These are phyloP conservation scores for Naegleria fowleri DNA, from an alignment of 208 protist genomes.

Conservation along the genomic window DNA sequence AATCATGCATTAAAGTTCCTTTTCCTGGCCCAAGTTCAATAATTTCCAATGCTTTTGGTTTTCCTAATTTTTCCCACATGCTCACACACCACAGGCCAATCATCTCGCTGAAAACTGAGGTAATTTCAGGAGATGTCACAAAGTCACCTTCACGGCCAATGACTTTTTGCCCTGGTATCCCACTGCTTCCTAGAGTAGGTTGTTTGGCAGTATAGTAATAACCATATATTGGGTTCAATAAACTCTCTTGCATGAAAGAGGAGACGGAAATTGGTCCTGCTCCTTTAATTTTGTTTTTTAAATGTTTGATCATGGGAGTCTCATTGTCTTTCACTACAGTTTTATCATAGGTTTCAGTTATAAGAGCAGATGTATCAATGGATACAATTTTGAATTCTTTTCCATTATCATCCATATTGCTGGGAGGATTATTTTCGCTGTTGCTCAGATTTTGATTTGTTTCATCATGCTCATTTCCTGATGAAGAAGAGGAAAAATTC, in stretches of 20 bases:
- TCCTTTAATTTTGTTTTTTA: constrained; percentile 15
- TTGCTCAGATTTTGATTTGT: background rate
- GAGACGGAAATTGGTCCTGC: constrained; percentile 9
- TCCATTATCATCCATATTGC: background rate
- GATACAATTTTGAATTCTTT: background rate
- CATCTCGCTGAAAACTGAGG: constrained; percentile 28
- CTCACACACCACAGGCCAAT: constrained; percentile 11
- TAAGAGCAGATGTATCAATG: background rate
- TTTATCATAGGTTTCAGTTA: background rate
- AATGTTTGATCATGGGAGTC: background rate
- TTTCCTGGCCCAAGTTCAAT: constrained; percentile 34
- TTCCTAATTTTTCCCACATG: constrained; percentile 7
- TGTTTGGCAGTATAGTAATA: constrained; percentile 27
- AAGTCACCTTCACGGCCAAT: constrained; percentile 32
- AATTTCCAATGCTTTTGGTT: constrained; percentile 5
- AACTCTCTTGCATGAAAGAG: constrained; percentile 26
- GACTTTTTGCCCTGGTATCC: background rate
- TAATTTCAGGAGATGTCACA: constrained; percentile 33
- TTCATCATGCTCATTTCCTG: too few species aligned
- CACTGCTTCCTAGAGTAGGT: background rate
- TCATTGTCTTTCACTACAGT: background rate
- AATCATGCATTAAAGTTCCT: constrained; percentile 32
- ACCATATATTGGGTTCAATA: constrained; percentile 30
- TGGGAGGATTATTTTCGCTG: background rate
- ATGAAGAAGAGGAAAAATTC: too few species aligned